phyloP scores from a whole-genome alignment of 1,284 basidiomycete genomes.

The Butyriboletus appendiculatus region DNA sequence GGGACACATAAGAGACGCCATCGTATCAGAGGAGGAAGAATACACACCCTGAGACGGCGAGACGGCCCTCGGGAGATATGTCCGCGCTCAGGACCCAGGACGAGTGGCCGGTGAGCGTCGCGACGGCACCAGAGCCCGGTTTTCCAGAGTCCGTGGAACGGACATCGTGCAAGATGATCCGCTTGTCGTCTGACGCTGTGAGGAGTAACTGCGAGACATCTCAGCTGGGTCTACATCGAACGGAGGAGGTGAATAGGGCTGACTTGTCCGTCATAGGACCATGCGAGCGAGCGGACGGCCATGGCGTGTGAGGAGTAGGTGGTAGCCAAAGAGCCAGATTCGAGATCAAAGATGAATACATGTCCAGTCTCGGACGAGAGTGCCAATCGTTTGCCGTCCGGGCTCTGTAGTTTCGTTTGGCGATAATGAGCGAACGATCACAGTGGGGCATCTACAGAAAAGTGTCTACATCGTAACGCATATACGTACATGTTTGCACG shows the following conservation, averaged over 20 bases:
- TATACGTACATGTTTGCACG: conserved; percentile 68
- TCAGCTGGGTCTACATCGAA: conserved; percentile 6
- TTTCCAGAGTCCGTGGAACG: conserved; percentile 57
- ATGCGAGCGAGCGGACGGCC: conserved; percentile 78
- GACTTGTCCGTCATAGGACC: conserved; percentile 78
- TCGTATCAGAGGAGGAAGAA: background rate
- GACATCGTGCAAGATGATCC: conserved; percentile 84
- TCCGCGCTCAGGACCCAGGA: conserved; percentile 85
- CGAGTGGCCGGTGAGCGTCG: conserved; percentile 79
- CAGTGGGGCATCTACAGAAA: background rate
- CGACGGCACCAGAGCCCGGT: conserved; percentile 73
- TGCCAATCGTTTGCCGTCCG: conserved; percentile 78
- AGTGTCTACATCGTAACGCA: conserved; percentile 6
- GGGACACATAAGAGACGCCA: background rate
- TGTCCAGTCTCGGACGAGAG: conserved; percentile 81
- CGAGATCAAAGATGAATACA: conserved; percentile 78
- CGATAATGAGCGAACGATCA: conserved; percentile 12
- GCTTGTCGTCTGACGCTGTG: conserved; percentile 87
- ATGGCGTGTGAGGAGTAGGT: conserved; percentile 86
- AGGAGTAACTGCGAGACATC: conserved; percentile 64
- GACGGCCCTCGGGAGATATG: conserved; percentile 75
- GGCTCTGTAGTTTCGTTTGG: conserved; percentile 55
- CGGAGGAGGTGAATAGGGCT: conserved; percentile 19
- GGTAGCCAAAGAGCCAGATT: conserved; percentile 58
- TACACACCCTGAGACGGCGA: conserved; percentile 77